Percentiles rank a stretch among this genome's conserved stretches.
phyloP scores from a whole-genome alignment of 345 rosid genomes.

The Citrus maxima region DNA sequence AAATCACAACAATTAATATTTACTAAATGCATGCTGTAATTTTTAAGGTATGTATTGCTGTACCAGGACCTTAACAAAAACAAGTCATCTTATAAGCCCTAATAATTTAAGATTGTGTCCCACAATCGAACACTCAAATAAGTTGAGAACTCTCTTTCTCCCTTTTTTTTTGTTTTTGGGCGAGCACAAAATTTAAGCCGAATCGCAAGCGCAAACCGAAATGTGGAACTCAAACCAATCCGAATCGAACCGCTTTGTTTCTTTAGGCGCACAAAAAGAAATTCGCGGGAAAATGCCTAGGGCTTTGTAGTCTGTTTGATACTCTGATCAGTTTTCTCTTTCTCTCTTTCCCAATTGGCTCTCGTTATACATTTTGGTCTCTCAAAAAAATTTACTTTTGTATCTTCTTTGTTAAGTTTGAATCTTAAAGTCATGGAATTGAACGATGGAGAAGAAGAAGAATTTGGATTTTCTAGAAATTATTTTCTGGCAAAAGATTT shows the following conservation, averaged over 20 bases:
- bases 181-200: too few relatives aligned
- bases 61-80: too few relatives aligned
- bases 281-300: conserved; percentile 4
- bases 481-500: conserved; percentile 86
- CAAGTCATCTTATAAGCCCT: too few relatives aligned
- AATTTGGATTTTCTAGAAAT: conserved; percentile 80
- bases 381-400: neutral
- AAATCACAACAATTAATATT: too few relatives aligned
- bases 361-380: neutral
- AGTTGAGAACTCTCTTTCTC: too few relatives aligned
- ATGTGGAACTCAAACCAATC: neutral
- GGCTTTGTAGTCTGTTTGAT: neutral
- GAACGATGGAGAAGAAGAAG: conserved; percentile 61
- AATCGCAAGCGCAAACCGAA: neutral
- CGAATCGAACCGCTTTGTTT: neutral
- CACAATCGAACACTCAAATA: too few relatives aligned
- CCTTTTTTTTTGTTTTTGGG: too few relatives aligned
- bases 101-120: too few relatives aligned
- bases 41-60: too few relatives aligned
- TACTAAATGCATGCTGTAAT: too few relatives aligned
- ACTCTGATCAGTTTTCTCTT: neutral
- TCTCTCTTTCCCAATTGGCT: neutral
- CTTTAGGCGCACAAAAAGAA: neutral
- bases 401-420: neutral
- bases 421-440: conserved; percentile 31